Evolutionary conservation across 176 grass and related monocot species (phyloP).

Genomic region (Carex scoparia): DNA sequence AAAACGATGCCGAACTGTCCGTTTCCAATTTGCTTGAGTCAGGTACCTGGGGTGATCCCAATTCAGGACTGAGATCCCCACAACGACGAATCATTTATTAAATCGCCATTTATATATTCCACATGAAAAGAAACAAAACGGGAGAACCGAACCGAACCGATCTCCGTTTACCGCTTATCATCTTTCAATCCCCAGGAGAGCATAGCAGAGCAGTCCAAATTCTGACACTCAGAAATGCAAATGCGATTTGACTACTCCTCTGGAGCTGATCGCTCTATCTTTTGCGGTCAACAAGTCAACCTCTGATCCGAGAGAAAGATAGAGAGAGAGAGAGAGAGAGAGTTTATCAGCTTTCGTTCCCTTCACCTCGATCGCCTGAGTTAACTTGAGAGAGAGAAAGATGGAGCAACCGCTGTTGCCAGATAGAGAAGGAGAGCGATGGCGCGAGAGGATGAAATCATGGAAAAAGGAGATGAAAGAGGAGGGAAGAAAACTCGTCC

Average conservation of each 20-base stretch:
- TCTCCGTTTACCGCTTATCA: too few species aligned
- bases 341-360: neutral
- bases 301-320: neutral
- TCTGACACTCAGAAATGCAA: neutral
- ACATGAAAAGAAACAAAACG: too few species aligned
- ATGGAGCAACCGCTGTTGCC: slow-evolving; percentile 18
- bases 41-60: too few species aligned
- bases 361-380: neutral
- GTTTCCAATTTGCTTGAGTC: too few species aligned
- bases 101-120: too few species aligned
- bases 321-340: neutral
- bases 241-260: neutral
- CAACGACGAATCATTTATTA: too few species aligned
- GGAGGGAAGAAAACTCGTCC: neutral
- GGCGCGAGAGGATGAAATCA: neutral
- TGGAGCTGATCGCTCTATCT: neutral
- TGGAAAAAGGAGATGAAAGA: slow-evolving; percentile 2
- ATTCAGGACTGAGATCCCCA: too few species aligned
- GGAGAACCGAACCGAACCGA: too few species aligned
- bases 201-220: neutral
- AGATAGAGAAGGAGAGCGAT: neutral
- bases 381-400: neutral
- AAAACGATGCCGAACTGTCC: too few species aligned
- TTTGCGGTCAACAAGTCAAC: neutral
- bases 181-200: neutral